phyloP scores from a whole-genome alignment of 495 filamentous ascomycete genomes.

The Hyaloscypha variabilis region DNA sequence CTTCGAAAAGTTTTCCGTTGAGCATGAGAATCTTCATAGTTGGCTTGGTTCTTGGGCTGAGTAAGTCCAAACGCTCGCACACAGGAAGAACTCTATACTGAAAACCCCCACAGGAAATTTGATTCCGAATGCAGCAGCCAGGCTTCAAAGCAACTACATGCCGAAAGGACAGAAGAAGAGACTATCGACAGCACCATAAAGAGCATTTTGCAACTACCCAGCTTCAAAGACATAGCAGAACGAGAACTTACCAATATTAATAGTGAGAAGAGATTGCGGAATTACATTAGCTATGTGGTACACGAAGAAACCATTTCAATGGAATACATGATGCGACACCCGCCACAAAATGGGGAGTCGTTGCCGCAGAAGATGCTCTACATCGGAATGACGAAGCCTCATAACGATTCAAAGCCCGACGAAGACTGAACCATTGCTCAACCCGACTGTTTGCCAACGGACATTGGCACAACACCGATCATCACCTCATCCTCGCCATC shows the following conservation, averaged over 20 bases:
- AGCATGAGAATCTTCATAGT: not conserved
- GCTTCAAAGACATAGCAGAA: too few relatives aligned
- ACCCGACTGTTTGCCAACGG: not conserved
- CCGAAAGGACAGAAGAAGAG: constrained; percentile 3
- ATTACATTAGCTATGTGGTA: constrained; percentile 24
- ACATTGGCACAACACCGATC: constrained; percentile 3
- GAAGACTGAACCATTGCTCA: not conserved
- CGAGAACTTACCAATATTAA: too few relatives aligned
- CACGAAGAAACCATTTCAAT: constrained; percentile 16
- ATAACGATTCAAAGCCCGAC: too few relatives aligned
- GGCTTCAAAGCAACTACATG: too few relatives aligned
- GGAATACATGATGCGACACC: not conserved
- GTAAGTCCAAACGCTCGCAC: too few relatives aligned
- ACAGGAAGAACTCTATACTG: too few relatives aligned
- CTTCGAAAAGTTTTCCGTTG: constrained; percentile 7
- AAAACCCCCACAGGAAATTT: constrained; percentile 1
- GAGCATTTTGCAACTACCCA: constrained; percentile 5
- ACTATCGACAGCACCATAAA: constrained; percentile 19
- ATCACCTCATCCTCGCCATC: constrained; percentile 41
- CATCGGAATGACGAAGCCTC: not conserved
- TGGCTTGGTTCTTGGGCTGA: too few relatives aligned
- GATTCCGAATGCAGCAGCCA: not conserved
- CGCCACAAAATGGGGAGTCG: not conserved
- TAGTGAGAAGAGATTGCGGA: too few relatives aligned
- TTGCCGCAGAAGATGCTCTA: not conserved